Base-by-base conservation (phyloP, 2,329 filamentous ascomycete species). In the Pleoardoris graminearum region DNA sequence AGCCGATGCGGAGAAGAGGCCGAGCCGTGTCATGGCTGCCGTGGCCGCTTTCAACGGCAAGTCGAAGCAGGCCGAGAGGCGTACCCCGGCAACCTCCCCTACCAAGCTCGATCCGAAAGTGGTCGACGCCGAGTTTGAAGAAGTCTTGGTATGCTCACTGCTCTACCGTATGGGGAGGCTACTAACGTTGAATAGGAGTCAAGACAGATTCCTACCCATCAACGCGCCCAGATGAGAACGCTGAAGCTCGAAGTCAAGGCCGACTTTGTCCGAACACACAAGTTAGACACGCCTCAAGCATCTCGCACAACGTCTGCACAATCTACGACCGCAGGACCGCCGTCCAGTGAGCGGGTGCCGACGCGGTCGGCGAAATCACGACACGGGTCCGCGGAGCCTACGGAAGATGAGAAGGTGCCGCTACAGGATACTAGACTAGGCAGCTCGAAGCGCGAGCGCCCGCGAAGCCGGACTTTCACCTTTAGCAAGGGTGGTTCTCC, bases 181-280 rank as follows among this genome's bases (percentile, higher is more conserved):
- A 14, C 79, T 61, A 78, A 85, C 56, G 77, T 83, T 55, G 75
- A 32, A 16, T 1, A 96, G 73, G 91, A 96, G 70, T 86, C 92
- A 16, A 84, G 93, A 58, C 96, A 97, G 66, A 96, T 97, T 49
- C 92, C 93, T 3, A 90, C 95, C 67, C 89, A 96, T 59, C 91
- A 96, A 80, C 83, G 93, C 50, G 91, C 93, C 73, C 95, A 95
- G 76, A 97, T 99, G 91, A 85, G 93, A 39, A 92, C 87, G 51
- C 79, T 99, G 54, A 91, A 90, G 57, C 83, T 90, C 59, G 88
- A 89, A 30, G 92, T 97, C 77, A 99, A 99, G 76, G 90, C 91
- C 69, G 92, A 97, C 68, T 95, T 99, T 65, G 91, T 97, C 64
- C 87, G 88, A 48, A 92, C 96, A 71, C 90, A 97, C 70, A 90